phyloP scores from a whole-genome alignment of 805 yeast genomes.

The Wickerhamomyces sydowiorum region DNA sequence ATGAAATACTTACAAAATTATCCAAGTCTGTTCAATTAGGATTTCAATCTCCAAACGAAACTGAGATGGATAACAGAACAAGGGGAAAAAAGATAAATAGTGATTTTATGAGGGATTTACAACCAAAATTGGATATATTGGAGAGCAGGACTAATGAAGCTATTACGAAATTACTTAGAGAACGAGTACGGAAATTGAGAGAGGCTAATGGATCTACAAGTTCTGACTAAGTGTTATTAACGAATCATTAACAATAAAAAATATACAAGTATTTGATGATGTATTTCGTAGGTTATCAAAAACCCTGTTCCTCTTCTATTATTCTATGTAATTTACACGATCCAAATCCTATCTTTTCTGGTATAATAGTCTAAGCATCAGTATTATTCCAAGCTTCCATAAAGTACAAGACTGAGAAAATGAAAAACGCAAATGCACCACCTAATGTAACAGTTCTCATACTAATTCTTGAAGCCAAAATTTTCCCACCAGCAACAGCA shows the following conservation, averaged over 20 bases:
- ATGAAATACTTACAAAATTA: slow-evolving; percentile 20
- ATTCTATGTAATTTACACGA: too few relatives aligned
- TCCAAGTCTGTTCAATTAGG: not conserved
- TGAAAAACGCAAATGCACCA: slow-evolving; percentile 81
- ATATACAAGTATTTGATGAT: too few relatives aligned
- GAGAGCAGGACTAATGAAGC: slow-evolving; percentile 37
- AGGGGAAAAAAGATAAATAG: slow-evolving; percentile 20
- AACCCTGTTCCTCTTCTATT: too few relatives aligned
- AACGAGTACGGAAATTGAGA: slow-evolving; percentile 18
- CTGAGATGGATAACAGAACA: not conserved
- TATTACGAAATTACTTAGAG: slow-evolving; percentile 32
- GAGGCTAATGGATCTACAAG: not conserved
- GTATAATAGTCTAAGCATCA: not conserved
- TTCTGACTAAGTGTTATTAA: too few relatives aligned
- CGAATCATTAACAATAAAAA: too few relatives aligned
- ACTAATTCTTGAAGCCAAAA: slow-evolving; percentile 82
- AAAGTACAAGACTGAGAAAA: slow-evolving; percentile 77
- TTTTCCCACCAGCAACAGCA: slow-evolving; percentile 92
- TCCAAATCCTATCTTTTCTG: too few relatives aligned
- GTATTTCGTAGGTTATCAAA: too few relatives aligned
- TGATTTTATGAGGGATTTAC: slow-evolving; percentile 34
- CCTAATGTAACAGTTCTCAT: slow-evolving; percentile 89
- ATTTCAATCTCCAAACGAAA: slow-evolving; percentile 1
- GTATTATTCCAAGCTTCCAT: slow-evolving; percentile 45
- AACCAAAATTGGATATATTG: slow-evolving; percentile 31